Evolutionary conservation across 1,284 basidiomycete species (phyloP), one percentile per base, ranked within the genome.

Genomic region (Cryptococcus hybrid): DNA sequence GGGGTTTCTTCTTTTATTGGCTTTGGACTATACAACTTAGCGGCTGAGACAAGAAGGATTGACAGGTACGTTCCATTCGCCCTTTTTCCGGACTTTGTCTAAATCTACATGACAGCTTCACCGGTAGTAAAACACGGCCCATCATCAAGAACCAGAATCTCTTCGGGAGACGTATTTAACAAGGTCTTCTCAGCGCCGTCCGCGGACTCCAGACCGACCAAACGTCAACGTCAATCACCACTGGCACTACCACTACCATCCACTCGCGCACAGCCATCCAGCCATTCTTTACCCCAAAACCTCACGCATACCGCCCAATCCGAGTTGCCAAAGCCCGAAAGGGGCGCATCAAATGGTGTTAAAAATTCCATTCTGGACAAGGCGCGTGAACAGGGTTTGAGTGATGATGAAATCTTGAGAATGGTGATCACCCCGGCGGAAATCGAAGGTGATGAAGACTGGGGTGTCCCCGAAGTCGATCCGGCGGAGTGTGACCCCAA

Each of bases 381-480:
- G 45, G 38, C 47, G 6, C 54, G 54, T 7, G 63, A 55, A 35
- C 48, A 60, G 11, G 67, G 68, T 3, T 42, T 73, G 61, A 57
- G 43, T 3, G 68, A 71, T 24, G 66, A 71, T 8, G 67, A 71
- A 51, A 56, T 70, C 3, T 66, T 74, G 34, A 51, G 55, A 8
- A 40, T 52, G 1, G 63, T 69, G 8, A 66, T 70, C 11, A 51
- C 61, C 49, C 71, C 71, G 6, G 37, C 43, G 3, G 56, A 60
- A 11, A 62, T 66, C 24, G 56, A 52, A 7, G 66, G 60, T 15
- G 65, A 85, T 3, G 80, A 79, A 0, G 84, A 90, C 65, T 92
- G 89, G 89, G 90, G 88, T 5, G 89, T 93, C 60, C 88, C 63
- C 7, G 81, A 83, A 0, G 82, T 82, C 49, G 81, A 86, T 1